phyloP scores from a whole-genome alignment of 2,329 filamentous ascomycete species.

The Diaporthe sp. region DNA sequence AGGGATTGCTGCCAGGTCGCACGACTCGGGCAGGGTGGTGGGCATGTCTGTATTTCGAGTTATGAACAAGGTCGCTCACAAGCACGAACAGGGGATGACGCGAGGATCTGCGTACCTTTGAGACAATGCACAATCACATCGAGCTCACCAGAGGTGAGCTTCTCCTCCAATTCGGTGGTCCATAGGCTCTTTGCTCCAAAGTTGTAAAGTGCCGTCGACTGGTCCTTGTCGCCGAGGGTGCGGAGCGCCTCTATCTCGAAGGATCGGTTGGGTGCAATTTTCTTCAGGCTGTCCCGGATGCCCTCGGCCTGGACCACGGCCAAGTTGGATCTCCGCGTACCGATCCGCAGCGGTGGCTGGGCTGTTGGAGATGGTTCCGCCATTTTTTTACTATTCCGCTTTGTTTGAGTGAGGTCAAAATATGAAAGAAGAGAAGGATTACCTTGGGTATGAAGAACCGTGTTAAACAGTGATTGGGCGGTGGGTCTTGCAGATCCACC shows the following conservation, averaged over 20 bases:
- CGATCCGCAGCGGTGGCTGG: conserved; percentile 2
- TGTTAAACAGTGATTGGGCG: background rate
- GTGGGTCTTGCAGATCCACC: background rate
- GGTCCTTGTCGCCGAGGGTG: conserved; percentile 24
- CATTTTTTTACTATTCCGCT: background rate
- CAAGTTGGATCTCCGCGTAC: conserved; percentile 4
- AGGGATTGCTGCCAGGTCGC: conserved; percentile 5
- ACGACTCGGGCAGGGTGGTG: background rate
- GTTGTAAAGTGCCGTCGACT: conserved; percentile 11
- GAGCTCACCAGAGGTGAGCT: background rate
- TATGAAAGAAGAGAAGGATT: background rate
- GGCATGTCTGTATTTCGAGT: conserved; percentile 3
- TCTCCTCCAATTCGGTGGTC: conserved; percentile 13
- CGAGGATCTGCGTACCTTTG: background rate
- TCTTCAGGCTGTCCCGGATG: conserved; percentile 5
- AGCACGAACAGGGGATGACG: background rate
- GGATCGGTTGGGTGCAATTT: conserved; percentile 2
- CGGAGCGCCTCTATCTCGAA: conserved; percentile 20
- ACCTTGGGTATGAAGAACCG: background rate
- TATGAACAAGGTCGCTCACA: background rate
- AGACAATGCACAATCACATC: conserved; percentile 16
- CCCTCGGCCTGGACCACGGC: conserved; percentile 24
- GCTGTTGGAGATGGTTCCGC: background rate
- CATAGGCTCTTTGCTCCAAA: conserved; percentile 19
- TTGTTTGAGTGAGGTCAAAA: background rate